These are phyloP conservation scores for Fusarium continuum DNA, from an alignment of 2,329 filamentous ascomycete species.

Conservation along the genomic window DNA sequence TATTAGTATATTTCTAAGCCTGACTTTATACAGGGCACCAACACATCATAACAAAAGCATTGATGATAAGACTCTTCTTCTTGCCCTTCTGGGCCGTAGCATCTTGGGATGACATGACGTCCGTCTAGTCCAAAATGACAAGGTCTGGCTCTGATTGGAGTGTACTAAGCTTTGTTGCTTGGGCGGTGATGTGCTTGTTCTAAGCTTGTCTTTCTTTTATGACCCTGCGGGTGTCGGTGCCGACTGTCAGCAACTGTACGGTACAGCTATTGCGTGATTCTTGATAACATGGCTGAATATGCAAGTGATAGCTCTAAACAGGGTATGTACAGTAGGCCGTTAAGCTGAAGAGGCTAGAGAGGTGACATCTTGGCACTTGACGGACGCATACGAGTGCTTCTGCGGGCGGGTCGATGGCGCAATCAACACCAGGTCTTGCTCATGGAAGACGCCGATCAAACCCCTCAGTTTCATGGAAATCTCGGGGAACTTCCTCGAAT, in stretches of 20 bases:
- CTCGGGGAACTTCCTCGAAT: background rate
- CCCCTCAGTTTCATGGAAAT: background rate
- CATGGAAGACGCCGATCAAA: slow-evolving; percentile 17
- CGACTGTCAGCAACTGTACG: background rate
- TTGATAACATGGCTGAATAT: slow-evolving; percentile 23
- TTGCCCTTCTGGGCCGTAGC: slow-evolving; percentile 35
- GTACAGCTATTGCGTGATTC: slow-evolving; percentile 35
- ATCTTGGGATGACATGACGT: slow-evolving; percentile 29
- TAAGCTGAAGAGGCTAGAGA: background rate
- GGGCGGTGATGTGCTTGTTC: background rate
- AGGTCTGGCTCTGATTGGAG: background rate
- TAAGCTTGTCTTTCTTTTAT: slow-evolving; percentile 14
- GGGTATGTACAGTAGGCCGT: background rate
- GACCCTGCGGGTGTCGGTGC: slow-evolving; percentile 8
- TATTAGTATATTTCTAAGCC: slow-evolving; percentile 11
- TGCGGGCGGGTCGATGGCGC: slow-evolving; percentile 28
- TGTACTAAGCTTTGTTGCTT: background rate
- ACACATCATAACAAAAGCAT: slow-evolving; percentile 57
- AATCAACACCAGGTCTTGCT: slow-evolving; percentile 31
- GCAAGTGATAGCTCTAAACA: background rate
- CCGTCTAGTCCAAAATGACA: no score
- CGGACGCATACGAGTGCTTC: background rate
- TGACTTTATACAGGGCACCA: background rate
- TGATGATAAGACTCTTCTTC: slow-evolving; percentile 52
- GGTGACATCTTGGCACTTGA: slow-evolving; percentile 9